phyloP scores from a whole-genome alignment of 257 asterid species.

The Cinchona pubescens region DNA sequence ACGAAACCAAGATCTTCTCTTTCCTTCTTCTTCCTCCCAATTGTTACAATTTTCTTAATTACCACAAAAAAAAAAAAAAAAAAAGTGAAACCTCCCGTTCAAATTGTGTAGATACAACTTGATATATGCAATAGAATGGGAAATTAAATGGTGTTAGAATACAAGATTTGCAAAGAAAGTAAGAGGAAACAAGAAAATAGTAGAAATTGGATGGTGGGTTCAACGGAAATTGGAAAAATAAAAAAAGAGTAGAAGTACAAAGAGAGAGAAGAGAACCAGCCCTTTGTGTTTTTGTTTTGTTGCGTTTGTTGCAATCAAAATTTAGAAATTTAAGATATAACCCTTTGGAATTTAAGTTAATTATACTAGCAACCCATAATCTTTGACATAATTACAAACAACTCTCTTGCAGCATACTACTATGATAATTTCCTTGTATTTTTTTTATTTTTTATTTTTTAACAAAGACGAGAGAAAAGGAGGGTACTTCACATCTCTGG shows the following conservation, averaged over 20 bases:
- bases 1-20: conserved; percentile 40
- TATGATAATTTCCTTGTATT: too few species aligned
- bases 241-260: neutral
- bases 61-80: too few species aligned
- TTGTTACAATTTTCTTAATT: conserved; percentile 9
- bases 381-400: neutral
- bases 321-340: neutral
- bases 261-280: conserved; percentile 3
- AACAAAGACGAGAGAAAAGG: too few species aligned
- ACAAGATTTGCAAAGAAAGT: conserved; percentile 2
- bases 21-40: conserved; percentile 5
- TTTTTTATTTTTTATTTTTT: too few species aligned
- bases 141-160: neutral
- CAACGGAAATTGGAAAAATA: neutral
- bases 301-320: conserved; percentile 2
- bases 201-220: neutral
- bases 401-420: neutral
- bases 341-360: neutral
- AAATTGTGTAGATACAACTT: neutral
- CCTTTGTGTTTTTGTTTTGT: neutral
- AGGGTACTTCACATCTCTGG: too few species aligned
- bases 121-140: neutral
- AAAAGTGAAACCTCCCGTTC: neutral
- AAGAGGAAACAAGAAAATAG: conserved; percentile 1
- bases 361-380: neutral